phyloP scores from a whole-genome alignment of 164 flowering plant genomes.

The Chloranthus sessilifolius region DNA sequence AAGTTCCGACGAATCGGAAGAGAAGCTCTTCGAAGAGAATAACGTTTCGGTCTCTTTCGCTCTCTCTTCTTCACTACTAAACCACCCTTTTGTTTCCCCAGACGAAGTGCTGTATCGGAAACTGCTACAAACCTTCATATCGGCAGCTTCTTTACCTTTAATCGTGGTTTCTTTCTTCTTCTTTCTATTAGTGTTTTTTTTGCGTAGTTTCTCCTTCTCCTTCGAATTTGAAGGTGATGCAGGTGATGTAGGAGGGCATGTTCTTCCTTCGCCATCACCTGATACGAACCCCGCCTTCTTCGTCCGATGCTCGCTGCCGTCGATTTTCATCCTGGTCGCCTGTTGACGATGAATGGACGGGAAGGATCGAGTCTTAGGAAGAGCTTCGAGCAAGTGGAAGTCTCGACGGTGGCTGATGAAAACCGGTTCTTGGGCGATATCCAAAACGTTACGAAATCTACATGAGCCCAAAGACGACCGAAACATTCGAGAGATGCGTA shows the following conservation, averaged over 20 bases:
- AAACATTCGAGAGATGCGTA: conserved; percentile 47
- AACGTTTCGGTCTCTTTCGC: conserved; percentile 41
- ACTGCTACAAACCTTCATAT: neutral
- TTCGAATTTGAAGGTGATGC: conserved; percentile 17
- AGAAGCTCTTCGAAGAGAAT: conserved; percentile 40
- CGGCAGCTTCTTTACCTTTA: neutral
- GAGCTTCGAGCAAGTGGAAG: conserved; percentile 15
- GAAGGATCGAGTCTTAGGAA: conserved; percentile 27
- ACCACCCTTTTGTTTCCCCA: conserved; percentile 25
- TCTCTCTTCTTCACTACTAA: conserved; percentile 44
- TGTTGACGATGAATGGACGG: conserved; percentile 35
- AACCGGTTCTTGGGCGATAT: conserved; percentile 32
- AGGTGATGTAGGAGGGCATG: conserved; percentile 49
- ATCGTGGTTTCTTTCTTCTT: conserved; percentile 8
- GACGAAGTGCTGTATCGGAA: conserved; percentile 18
- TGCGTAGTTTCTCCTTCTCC: neutral
- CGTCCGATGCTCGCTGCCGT: conserved; percentile 7
- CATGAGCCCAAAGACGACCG: conserved; percentile 54
- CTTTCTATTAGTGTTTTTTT: conserved; percentile 9
- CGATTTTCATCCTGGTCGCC: neutral
- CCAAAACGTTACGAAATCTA: conserved; percentile 35
- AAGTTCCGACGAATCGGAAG: conserved; percentile 47
- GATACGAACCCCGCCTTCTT: too few relatives aligned
- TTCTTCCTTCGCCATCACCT: conserved; percentile 17
- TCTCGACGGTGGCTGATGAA: conserved; percentile 17